These are phyloP conservation scores for Plasmodium fragile DNA, from an alignment of 169 alveolate species.

Conservation along the genomic window DNA sequence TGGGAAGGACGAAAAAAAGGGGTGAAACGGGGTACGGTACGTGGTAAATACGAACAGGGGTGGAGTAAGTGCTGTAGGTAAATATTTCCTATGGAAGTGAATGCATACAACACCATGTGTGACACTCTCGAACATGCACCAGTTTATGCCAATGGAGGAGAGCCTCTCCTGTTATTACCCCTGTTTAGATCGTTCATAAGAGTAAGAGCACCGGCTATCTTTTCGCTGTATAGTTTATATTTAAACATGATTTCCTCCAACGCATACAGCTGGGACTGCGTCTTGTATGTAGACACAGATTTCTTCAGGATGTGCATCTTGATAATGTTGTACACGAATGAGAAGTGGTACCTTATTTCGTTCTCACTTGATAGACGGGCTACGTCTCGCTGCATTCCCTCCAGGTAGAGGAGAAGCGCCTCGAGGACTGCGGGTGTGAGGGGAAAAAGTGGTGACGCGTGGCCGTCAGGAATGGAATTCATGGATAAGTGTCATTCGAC, in stretches of 20 bases:
- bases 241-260: slow-evolving; percentile 64
- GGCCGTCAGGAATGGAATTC: background rate
- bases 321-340: slow-evolving; percentile 51
- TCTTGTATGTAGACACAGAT: background rate
- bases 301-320: slow-evolving; percentile 28
- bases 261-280: background rate
- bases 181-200: background rate
- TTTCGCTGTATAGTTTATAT: slow-evolving; percentile 51
- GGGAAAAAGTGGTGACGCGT: background rate
- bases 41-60: background rate
- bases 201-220: slow-evolving; percentile 12
- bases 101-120: background rate
- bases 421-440: slow-evolving; percentile 30
- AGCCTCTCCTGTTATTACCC: slow-evolving; percentile 19
- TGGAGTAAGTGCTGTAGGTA: background rate
- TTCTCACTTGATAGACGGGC: slow-evolving; percentile 18
- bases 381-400: slow-evolving; percentile 13
- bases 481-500: background rate
- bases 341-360: slow-evolving; percentile 46
- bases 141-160: background rate
- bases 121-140: background rate
- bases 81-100: background rate
- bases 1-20: background rate
- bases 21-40: background rate
- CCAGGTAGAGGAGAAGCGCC: slow-evolving; percentile 14